These are phyloP conservation scores for Coemansia furcata DNA, from an alignment of 192 early-diverging fungal species.

Conservation along the genomic window DNA sequence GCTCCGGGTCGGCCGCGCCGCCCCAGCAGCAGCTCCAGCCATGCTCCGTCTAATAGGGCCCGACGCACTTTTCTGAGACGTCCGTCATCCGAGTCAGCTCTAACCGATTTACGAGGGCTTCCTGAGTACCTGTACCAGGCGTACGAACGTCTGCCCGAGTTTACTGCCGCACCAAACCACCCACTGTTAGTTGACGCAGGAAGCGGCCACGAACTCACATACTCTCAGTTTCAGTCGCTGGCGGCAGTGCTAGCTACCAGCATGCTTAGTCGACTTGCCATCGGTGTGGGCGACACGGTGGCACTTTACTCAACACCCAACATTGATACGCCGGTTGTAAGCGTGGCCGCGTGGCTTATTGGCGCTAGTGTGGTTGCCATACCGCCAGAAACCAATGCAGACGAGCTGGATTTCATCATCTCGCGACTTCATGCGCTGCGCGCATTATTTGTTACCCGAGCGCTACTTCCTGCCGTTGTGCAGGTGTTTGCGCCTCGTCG, in stretches of 20 bases:
- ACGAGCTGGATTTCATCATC: conserved; percentile 10
- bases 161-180: not conserved
- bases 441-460: conserved; percentile 19
- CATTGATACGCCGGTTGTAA: conserved; percentile 29
- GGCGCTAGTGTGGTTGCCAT: conserved; percentile 27
- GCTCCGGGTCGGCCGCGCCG: not conserved
- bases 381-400: conserved; percentile 3
- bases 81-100: not conserved
- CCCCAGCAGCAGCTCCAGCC: not conserved
- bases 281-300: conserved; percentile 10
- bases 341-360: conserved; percentile 29
- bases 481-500: conserved; percentile 6
- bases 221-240: not conserved
- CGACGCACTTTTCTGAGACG: not conserved
- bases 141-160: conserved; percentile 13
- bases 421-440: conserved; percentile 12
- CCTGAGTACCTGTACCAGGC: conserved; percentile 33
- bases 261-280: conserved; percentile 4
- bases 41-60: not conserved
- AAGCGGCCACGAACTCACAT: conserved; percentile 17
- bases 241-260: conserved; percentile 15
- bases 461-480: not conserved
- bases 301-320: conserved; percentile 22
- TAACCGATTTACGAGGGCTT: conserved; percentile 8
- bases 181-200: conserved; percentile 27